A percentile compares a stretch with the other conserved stretches of the same genome.
phyloP scores from a whole-genome alignment of 352 stramenopile genomes.

The Pythium biforme region DNA sequence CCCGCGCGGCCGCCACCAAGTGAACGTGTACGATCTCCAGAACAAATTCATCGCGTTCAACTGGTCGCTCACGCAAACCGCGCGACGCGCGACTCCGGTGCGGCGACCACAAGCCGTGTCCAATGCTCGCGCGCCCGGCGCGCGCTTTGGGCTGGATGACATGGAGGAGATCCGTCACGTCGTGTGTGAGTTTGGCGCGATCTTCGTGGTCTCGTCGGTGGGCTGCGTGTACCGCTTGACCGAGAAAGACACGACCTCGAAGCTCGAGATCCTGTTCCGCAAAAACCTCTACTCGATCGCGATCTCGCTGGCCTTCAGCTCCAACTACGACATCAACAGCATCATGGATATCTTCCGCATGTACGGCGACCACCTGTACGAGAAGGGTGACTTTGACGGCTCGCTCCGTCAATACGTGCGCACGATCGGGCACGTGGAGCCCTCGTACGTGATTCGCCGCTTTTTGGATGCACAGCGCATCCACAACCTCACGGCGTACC shows the following conservation, averaged over 20 bases:
- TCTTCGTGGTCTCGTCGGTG: slow-evolving; percentile 86
- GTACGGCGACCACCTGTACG: slow-evolving; percentile 98
- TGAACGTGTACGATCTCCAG: slow-evolving; percentile 91
- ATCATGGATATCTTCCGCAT: slow-evolving; percentile 96
- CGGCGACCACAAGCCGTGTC: slow-evolving; percentile 4
- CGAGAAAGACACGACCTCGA: slow-evolving; percentile 95
- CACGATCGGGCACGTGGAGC: slow-evolving; percentile 96
- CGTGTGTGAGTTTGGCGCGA: slow-evolving; percentile 82
- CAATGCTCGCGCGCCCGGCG: slow-evolving; percentile 44
- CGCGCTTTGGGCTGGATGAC: slow-evolving; percentile 78
- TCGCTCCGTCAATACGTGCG: slow-evolving; percentile 97
- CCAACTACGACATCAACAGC: slow-evolving; percentile 93
- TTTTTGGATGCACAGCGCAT: slow-evolving; percentile 98
- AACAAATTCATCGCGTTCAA: slow-evolving; percentile 94
- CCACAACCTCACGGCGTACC: slow-evolving; percentile 95
- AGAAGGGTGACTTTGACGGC: slow-evolving; percentile 95
- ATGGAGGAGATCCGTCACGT: slow-evolving; percentile 88
- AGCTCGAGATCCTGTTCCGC: slow-evolving; percentile 95
- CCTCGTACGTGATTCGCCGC: slow-evolving; percentile 97
- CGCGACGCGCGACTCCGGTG: background rate
- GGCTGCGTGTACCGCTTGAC: slow-evolving; percentile 91
- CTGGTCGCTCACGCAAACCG: slow-evolving; percentile 66
- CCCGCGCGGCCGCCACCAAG: slow-evolving; percentile 73
- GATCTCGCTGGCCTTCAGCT: slow-evolving; percentile 95
- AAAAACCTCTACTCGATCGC: slow-evolving; percentile 98